Conservation (phyloP, 805 yeast species). For the Lachancea sp. region DNA sequence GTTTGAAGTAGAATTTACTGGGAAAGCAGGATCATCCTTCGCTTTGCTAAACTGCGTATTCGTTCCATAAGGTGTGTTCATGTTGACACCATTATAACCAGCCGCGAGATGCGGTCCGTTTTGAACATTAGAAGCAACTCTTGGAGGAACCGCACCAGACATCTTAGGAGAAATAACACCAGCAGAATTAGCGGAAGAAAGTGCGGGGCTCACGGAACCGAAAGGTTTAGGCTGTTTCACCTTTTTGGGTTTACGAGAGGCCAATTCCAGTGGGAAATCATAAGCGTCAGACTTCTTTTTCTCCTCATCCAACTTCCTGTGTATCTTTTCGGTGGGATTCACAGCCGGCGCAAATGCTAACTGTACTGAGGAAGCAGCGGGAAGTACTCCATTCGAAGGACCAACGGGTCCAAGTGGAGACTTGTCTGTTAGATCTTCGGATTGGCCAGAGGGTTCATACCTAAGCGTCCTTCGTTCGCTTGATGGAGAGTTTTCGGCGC, state of each 20-base stretch:
- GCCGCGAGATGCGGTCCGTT: too few relatives aligned
- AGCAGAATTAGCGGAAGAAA: slow-evolving; percentile 10
- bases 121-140: not conserved
- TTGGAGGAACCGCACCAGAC: not conserved
- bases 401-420: not conserved
- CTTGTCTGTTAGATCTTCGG: too few relatives aligned
- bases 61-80: too few relatives aligned
- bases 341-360: not conserved
- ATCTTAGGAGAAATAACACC: not conserved
- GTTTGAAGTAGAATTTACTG: too few relatives aligned
- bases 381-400: not conserved
- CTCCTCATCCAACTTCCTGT: slow-evolving; percentile 36
- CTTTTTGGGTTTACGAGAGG: slow-evolving; percentile 34
- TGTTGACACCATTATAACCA: too few relatives aligned
- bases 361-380: not conserved
- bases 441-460: too few relatives aligned
- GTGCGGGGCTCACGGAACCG: slow-evolving; percentile 25
- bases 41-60: too few relatives aligned
- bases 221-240: slow-evolving; percentile 37
- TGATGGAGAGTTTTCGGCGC: too few relatives aligned
- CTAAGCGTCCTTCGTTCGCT: too few relatives aligned
- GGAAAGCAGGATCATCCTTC: too few relatives aligned
- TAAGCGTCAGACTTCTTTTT: slow-evolving; percentile 70
- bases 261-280: slow-evolving; percentile 59
- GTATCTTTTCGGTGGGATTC: slow-evolving; percentile 10